phyloP scores from a whole-genome alignment of 441 rosid genomes.

The Adansonia gregorii region DNA sequence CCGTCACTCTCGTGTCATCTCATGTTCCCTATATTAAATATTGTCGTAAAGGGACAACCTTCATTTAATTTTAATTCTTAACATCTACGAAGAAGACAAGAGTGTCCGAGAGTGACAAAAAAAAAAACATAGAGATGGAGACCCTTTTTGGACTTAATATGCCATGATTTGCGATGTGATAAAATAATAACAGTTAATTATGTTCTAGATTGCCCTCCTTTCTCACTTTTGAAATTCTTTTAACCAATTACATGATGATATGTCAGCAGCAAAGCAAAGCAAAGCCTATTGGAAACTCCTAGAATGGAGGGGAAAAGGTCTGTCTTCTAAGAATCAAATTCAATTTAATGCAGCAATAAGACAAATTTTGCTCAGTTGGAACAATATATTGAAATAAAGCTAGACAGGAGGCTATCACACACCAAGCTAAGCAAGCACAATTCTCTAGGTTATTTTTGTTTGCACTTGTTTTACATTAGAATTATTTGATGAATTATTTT shows the following conservation, averaged over 20 bases:
- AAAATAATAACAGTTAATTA: no score
- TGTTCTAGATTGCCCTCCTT: background rate
- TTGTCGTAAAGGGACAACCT: background rate
- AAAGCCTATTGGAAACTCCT: background rate
- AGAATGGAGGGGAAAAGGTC: background rate
- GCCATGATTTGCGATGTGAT: background rate
- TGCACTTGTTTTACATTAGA: background rate
- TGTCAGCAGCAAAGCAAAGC: no score
- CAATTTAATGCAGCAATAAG: background rate
- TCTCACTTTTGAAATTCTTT: background rate
- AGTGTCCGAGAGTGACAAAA: background rate
- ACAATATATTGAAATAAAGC: background rate
- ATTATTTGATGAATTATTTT: background rate
- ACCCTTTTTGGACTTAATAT: background rate
- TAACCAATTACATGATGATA: background rate
- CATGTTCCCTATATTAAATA: background rate
- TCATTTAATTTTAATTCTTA: background rate
- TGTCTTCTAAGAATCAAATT: background rate
- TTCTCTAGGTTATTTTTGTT: background rate
- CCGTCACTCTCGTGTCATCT: no score
- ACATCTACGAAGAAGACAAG: background rate
- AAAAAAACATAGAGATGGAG: background rate
- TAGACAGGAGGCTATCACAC: background rate
- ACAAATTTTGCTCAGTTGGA: background rate
- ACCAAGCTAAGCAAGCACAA: background rate